phyloP scores from a whole-genome alignment of 495 filamentous ascomycete species.

The Staphylotrichum longicolle region DNA sequence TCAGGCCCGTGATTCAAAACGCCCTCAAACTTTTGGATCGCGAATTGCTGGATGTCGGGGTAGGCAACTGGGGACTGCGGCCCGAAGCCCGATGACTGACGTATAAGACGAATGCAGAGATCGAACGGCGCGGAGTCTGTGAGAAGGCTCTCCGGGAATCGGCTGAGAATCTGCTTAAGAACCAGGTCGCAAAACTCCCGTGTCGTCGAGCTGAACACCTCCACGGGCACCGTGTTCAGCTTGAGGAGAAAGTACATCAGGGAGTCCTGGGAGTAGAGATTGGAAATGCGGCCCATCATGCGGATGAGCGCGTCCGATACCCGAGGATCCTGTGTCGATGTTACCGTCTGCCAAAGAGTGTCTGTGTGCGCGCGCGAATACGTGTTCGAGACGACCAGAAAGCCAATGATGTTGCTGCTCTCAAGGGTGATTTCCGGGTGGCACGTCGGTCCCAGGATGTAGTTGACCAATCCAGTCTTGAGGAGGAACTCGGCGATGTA shows the following conservation, averaged over 20 bases:
- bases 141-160: conserved; percentile 20
- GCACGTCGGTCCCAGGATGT: conserved; percentile 86
- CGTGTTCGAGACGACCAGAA: conserved; percentile 75
- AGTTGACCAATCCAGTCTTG: conserved; percentile 66
- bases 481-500: conserved; percentile 66
- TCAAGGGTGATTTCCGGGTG: conserved; percentile 84
- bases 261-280: conserved; percentile 53
- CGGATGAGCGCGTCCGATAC: conserved; percentile 73
- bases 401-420: conserved; percentile 80
- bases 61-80: conserved; percentile 41
- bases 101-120: conserved; percentile 64
- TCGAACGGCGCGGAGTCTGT: conserved; percentile 44
- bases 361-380: conserved; percentile 74
- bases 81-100: conserved; percentile 55
- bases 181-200: conserved; percentile 51
- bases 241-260: conserved; percentile 75
- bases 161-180: conserved; percentile 32
- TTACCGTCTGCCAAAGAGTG: conserved; percentile 79
- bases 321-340: conserved; percentile 78
- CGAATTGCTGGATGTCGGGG: conserved; percentile 58
- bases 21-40: conserved; percentile 35
- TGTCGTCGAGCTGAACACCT: conserved; percentile 52
- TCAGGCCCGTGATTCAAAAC: conserved; percentile 43
- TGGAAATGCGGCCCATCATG: conserved; percentile 69
- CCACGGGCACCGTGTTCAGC: conserved; percentile 65